Conservation (phyloP, 345 rosid genomes). For the Geranium brycei region DNA sequence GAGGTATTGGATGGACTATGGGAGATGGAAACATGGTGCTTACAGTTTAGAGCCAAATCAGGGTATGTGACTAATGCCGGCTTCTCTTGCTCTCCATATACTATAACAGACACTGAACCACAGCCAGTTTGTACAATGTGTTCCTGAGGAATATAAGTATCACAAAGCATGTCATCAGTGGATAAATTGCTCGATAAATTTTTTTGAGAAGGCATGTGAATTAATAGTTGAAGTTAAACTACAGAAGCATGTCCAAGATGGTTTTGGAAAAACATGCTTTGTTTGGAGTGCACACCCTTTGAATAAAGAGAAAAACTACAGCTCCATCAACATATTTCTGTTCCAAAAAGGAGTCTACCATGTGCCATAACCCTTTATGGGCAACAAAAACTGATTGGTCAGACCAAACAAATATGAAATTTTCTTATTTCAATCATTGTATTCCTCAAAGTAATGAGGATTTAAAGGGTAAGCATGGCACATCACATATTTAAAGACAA, state of each 20-base stretch:
- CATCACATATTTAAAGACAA: slow-evolving; percentile 1
- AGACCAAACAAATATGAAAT: slow-evolving; percentile 1
- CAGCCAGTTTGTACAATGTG: slow-evolving; percentile 51
- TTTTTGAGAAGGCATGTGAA: slow-evolving; percentile 6
- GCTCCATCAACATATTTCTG: no score
- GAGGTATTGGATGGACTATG: no score
- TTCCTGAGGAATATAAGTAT: slow-evolving; percentile 37
- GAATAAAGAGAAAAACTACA: no score
- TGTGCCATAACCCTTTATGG: no score
- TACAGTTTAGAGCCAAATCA: slow-evolving; percentile 73
- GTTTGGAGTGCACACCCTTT: no score
- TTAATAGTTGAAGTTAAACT: not conserved
- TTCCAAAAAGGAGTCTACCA: no score
- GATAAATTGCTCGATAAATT: slow-evolving; percentile 1
- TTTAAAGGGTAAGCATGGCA: slow-evolving; percentile 25
- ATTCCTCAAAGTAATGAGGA: slow-evolving; percentile 23
- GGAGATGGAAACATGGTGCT: slow-evolving; percentile 13
- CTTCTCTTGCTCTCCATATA: slow-evolving; percentile 72
- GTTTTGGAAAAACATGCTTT: no score
- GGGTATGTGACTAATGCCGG: slow-evolving; percentile 85
- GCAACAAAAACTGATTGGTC: no score
- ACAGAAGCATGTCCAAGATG: no score
- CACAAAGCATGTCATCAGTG: not conserved
- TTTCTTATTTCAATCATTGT: slow-evolving; percentile 40
- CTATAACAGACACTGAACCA: slow-evolving; percentile 78